Base-by-base conservation (phyloP, 73 alveolate species). In the Paramecium caudatum region DNA sequence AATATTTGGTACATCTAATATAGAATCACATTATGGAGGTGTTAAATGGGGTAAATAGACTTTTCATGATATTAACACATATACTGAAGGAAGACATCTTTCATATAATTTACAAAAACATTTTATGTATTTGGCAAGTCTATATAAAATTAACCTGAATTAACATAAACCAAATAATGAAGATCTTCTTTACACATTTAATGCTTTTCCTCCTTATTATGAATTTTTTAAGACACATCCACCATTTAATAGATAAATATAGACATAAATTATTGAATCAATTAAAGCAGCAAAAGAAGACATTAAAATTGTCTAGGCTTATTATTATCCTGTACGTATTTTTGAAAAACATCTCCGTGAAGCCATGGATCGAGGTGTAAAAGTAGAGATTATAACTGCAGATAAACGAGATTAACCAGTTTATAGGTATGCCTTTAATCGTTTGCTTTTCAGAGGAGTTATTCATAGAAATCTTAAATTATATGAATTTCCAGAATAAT, bases 331-430 rank as follows among this genome's bases (percentile, higher is more conserved):
- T 17, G 90, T 91, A 9, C 45, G 46, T 13, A 80, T 63, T 13
- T 65, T 91, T 47, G 82, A 90, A 27, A 81, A 74, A 25, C 27
- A 69, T 30, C 88, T 90, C 7, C 80, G 45, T 4, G 63, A 70
- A 74, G 92, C 95, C 0, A 45, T 85, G 47, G 78, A 85, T 3
- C 63, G 95, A 69, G 94, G 95, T 43, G 94, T 91, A 7, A 78
- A 91, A 50, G 92, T 90, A 12, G 94, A 85, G 23, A 43, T 91
- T 3, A 41, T 91, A 12, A 91, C 94, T 21, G 50, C 92, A 27
- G 37, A 48, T 23, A 49, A 88, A 16, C 41, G 95, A 70, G 95
- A 90, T 55, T 81, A 91, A 33, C 93, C 94, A n/a, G 90, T 62
- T 17, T 90, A 91, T 34, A 49, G 82, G 4, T 61, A 65, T 19